Evolutionary conservation across 1,139 yeast genomes (phyloP).

Genomic region (Geotrichum histeridarum): DNA sequence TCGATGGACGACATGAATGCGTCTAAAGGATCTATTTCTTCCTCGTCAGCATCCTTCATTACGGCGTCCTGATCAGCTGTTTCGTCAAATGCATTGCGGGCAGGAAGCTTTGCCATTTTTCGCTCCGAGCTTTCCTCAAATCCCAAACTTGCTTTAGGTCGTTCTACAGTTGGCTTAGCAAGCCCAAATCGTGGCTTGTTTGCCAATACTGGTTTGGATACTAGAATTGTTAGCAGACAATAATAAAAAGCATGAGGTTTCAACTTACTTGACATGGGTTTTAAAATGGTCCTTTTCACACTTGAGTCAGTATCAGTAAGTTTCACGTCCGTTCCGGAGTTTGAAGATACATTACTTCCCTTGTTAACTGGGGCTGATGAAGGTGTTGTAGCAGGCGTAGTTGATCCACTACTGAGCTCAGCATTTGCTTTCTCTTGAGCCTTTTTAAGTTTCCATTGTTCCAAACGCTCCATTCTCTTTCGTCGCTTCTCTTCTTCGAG

Average conservation of each 20-base stretch:
- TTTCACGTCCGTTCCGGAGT: background rate
- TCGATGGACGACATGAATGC: conserved; percentile 36
- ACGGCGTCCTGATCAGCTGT: conserved; percentile 9
- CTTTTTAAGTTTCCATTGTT: conserved; percentile 40
- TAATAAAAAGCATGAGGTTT: background rate
- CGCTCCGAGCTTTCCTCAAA: conserved; percentile 6
- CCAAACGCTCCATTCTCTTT: conserved; percentile 37
- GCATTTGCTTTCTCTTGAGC: conserved; percentile 27
- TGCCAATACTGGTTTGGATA: conserved; percentile 6
- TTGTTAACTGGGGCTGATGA: conserved; percentile 6
- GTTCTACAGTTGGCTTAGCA: background rate
- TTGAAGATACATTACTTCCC: conserved; percentile 18
- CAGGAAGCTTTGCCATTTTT: background rate
- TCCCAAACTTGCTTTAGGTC: conserved; percentile 3
- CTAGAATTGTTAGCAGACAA: conserved; percentile 8
- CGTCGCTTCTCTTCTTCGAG: conserved; percentile 31
- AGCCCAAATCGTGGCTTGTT: conserved; percentile 5
- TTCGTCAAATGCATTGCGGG: background rate
- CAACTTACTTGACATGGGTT: conserved; percentile 16
- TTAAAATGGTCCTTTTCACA: conserved; percentile 12
- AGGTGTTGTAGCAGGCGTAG: conserved; percentile 1
- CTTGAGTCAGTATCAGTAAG: conserved; percentile 19
- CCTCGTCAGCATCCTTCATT: conserved; percentile 21
- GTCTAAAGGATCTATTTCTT: conserved; percentile 41
- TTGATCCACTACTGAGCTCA: conserved; percentile 18